Evolutionary conservation across 768 basidiomycete species (phyloP), one percentile per base, ranked within the genome.

Genomic region (Leccinum broughii): DNA sequence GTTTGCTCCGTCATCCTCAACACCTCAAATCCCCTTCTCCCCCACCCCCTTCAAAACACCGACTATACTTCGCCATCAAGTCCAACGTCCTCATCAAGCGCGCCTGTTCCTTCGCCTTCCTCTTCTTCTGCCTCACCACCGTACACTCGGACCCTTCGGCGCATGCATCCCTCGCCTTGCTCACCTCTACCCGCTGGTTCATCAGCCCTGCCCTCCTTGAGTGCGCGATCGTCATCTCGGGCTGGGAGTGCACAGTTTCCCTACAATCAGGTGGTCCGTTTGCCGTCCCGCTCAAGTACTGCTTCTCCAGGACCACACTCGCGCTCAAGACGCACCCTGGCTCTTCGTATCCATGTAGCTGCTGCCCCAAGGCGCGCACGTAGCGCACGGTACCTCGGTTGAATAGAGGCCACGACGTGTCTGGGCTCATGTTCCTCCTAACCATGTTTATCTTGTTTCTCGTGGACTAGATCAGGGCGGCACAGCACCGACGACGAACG

Each of bases 351-450:
- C 77, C 5, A 62, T 72, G 20, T 65, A 82, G 54, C 54, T 72
- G 5, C 65, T 77, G 35, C 24, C 78, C 80, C 2, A 72, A 75
- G 4, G 52, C 51, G 46, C 11, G 13, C 3, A 78, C 76, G 15
- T 88, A 82, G 83, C 71, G 69, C 30, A 73, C 70, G 1, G 76
- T 75, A 0, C 92, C 94, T 9, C 77, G 89, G 34, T 76, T 96
- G 63, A 81, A 85, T 55, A 83, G 80, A 46, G 96, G 96, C 0
- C 94, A 97, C 71, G 96, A 98, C 67, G 85, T 98, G 17, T 95
- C 93, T 0, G 96, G 96, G 7, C 96, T 98, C 70, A 79, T 94
- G 34, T 98, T 97, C 6, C 28, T 30, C 28, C 8, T 9, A 2
- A 30, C 1, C 30, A 32, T 32, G 30, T 9, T 10, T 3, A 32